Percentiles rank a stretch among this genome's conserved stretches.
phyloP scores from a whole-genome alignment of 1,284 basidiomycete species.

The Rhodotorula sp. region DNA sequence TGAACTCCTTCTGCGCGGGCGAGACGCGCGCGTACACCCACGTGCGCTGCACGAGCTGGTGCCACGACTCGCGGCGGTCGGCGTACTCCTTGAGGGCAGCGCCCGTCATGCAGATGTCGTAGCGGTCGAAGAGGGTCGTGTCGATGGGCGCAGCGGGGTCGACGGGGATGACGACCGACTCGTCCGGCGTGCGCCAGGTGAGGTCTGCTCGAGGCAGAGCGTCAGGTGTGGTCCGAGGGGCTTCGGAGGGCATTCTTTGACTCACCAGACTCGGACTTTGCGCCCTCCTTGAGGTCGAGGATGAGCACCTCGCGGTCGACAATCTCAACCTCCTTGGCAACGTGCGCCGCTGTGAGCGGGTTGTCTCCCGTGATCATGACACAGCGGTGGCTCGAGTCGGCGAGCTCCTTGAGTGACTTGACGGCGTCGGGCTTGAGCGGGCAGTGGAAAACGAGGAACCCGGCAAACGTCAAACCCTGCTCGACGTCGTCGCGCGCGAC shows the following conservation, averaged over 20 bases:
- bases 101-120: conserved; percentile 93
- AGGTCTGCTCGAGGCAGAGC: conserved; percentile 41
- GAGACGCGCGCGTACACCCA: conserved; percentile 98
- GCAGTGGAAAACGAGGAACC: conserved; percentile 95
- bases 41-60: conserved; percentile 79
- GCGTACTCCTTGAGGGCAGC: conserved; percentile 84
- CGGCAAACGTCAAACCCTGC: conserved; percentile 72
- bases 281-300: conserved; percentile 80
- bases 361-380: conserved; percentile 98
- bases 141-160: conserved; percentile 76
- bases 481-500: conserved; percentile 77
- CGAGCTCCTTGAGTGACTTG: conserved; percentile 82
- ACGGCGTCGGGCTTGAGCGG: conserved; percentile 92
- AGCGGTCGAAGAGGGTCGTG: conserved; percentile 69
- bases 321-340: conserved; percentile 91
- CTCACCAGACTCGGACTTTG: conserved; percentile 66
- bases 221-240: too few species aligned
- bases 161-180: conserved; percentile 78
- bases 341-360: conserved; percentile 89
- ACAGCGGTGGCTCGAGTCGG: conserved; percentile 90
- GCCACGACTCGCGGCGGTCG: conserved; percentile 62
- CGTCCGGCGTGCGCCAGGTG: conserved; percentile 69
- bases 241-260: too few species aligned
- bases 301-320: conserved; percentile 90
- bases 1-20: conserved; percentile 90